Percentiles rank a stretch among this genome's conserved stretches.
Evolutionary conservation across 805 yeast species (phyloP).

Genomic region (Starmerella gropengiesseri): DNA sequence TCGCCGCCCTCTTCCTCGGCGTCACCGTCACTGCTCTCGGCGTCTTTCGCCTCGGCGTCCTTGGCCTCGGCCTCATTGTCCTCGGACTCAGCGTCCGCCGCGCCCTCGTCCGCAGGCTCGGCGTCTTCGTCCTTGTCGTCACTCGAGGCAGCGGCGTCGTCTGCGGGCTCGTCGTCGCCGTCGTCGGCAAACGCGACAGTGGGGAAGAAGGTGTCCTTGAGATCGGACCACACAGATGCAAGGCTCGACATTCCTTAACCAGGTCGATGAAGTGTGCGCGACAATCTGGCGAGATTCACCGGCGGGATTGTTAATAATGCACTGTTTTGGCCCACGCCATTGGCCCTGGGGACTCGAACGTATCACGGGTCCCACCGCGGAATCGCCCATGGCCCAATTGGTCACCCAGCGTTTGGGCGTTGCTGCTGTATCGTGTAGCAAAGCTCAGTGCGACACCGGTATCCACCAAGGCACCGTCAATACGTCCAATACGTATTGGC

Average conservation of each 20-base stretch:
- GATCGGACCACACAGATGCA: conserved; percentile 45
- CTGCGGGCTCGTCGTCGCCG: conserved; percentile 8
- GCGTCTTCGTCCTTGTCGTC: conserved; percentile 18
- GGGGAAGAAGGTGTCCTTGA: conserved; percentile 71
- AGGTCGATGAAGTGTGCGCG: conserved; percentile 1
- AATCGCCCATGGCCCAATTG: too few species aligned
- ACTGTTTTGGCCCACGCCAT: conserved; percentile 13
- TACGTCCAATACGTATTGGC: too few species aligned
- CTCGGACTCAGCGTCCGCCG: conserved; percentile 30
- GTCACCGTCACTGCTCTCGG: conserved; percentile 14
- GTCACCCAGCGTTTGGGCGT: neutral
- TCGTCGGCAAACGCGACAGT: conserved; percentile 70
- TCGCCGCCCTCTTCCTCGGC: conserved; percentile 32
- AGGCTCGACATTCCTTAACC: conserved; percentile 20
- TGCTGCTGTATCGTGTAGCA: too few species aligned
- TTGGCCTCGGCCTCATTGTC: conserved; percentile 30
- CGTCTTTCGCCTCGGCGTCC: too few species aligned
- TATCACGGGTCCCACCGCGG: conserved; percentile 9
- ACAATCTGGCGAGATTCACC: conserved; percentile 3
- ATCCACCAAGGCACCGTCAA: too few species aligned
- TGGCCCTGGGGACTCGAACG: conserved; percentile 7
- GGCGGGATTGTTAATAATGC: conserved; percentile 16
- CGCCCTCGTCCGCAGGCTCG: conserved; percentile 27
- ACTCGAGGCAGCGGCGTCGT: conserved; percentile 7
- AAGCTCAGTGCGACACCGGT: too few species aligned